Evolutionary conservation across 805 yeast species (phyloP).

Genomic region (Nakazawaea ambrosiae): DNA sequence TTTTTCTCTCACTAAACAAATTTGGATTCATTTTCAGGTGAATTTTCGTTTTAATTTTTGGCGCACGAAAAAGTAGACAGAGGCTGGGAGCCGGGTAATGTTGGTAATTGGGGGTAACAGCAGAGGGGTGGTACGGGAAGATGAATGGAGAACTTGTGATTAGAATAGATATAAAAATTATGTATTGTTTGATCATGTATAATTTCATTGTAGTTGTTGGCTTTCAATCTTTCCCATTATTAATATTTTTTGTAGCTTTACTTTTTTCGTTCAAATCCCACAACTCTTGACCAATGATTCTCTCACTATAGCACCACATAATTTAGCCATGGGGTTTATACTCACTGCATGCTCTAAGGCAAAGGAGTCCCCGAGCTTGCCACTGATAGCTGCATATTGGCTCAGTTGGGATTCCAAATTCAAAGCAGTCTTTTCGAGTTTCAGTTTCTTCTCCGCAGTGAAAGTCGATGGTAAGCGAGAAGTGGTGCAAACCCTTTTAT

Average conservation of each 20-base stretch:
- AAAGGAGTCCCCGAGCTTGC: slow-evolving; percentile 1
- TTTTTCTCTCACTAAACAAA: neutral
- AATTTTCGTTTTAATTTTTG: too few relatives aligned
- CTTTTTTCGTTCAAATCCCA: too few relatives aligned
- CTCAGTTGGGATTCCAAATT: slow-evolving; percentile 3
- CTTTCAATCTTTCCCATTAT: too few relatives aligned
- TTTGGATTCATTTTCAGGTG: neutral
- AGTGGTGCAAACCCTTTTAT: neutral
- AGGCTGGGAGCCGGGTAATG: too few relatives aligned
- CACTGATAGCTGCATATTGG: slow-evolving; percentile 2
- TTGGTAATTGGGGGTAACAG: too few relatives aligned
- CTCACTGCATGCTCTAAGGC: neutral
- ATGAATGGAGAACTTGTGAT: too few relatives aligned
- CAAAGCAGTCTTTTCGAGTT: neutral
- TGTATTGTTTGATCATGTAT: too few relatives aligned
- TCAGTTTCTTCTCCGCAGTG: neutral
- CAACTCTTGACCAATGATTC: neutral
- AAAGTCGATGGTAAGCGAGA: neutral
- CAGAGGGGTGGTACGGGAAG: too few relatives aligned
- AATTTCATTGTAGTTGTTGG: too few relatives aligned
- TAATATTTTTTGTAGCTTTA: too few relatives aligned
- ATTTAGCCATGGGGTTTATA: slow-evolving; percentile 6
- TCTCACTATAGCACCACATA: slow-evolving; percentile 8
- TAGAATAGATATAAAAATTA: too few relatives aligned
- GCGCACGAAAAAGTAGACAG: too few relatives aligned